phyloP scores from a whole-genome alignment of 2,329 filamentous ascomycete species.

The Aureobasidium lini region DNA sequence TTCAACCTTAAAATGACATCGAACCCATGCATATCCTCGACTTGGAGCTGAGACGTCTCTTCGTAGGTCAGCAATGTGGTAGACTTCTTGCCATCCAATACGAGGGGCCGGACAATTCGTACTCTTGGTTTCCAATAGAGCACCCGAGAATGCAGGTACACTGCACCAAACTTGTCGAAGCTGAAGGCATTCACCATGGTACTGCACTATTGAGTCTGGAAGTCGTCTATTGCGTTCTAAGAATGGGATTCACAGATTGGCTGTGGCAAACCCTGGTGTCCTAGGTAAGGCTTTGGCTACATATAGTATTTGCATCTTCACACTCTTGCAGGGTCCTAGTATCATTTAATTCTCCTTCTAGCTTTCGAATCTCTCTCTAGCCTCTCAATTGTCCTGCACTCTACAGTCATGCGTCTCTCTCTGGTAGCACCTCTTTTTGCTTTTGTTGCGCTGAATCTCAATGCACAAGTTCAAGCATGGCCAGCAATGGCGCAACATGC shows the following conservation, averaged over 20 bases:
- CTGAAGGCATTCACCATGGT: background rate
- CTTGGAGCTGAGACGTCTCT: background rate
- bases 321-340: background rate
- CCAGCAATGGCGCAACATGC: background rate
- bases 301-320: background rate
- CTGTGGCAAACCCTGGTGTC: background rate
- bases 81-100: background rate
- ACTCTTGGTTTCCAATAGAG: background rate
- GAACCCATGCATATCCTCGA: background rate
- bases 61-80: background rate
- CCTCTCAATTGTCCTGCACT: background rate
- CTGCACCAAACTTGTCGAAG: background rate
- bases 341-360: background rate
- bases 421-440: background rate
- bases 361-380: too few species aligned
- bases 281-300: background rate
- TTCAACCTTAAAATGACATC: constrained; percentile 3
- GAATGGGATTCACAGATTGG: background rate
- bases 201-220: background rate
- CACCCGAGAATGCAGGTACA: background rate
- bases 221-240: background rate
- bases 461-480: background rate
- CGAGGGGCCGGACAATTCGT: background rate
- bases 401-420: background rate
- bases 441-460: background rate